Percentiles rank a stretch among this genome's conserved stretches.
phyloP scores from a whole-genome alignment of 495 filamentous ascomycete genomes.

The Pseudevernia furfuracea region DNA sequence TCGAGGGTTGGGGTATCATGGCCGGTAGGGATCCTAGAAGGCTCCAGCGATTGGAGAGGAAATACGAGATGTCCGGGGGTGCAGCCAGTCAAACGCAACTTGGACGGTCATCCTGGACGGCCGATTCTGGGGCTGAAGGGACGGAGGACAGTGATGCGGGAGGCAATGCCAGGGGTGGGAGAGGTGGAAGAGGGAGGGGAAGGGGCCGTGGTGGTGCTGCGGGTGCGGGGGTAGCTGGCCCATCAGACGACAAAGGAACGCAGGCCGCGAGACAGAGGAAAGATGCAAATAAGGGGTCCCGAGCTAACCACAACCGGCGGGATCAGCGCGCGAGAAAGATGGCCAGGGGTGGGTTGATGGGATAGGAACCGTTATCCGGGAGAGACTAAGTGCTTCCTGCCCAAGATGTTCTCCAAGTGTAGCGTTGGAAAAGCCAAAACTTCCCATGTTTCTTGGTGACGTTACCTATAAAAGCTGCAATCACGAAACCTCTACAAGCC shows the following conservation, averaged over 20 bases:
- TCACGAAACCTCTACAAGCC: neutral
- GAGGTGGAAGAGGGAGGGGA: slow-evolving; percentile 42
- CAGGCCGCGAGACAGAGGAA: slow-evolving; percentile 60
- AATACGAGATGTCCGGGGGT: slow-evolving; percentile 52
- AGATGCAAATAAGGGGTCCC: slow-evolving; percentile 66
- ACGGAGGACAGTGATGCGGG: slow-evolving; percentile 35
- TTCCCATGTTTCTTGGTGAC: neutral
- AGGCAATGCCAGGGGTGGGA: slow-evolving; percentile 38
- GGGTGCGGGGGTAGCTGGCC: slow-evolving; percentile 51
- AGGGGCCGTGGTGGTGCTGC: slow-evolving; percentile 49
- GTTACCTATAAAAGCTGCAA: neutral
- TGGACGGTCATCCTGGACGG: slow-evolving; percentile 45
- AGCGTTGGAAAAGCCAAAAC: neutral
- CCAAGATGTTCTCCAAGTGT: neutral
- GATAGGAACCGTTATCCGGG: slow-evolving; percentile 24
- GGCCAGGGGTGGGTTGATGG: slow-evolving; percentile 52
- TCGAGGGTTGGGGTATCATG: slow-evolving; percentile 94
- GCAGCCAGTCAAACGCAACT: slow-evolving; percentile 44
- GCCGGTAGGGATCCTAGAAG: slow-evolving; percentile 60
- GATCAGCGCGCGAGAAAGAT: slow-evolving; percentile 74
- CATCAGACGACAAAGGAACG: slow-evolving; percentile 50
- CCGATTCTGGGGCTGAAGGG: slow-evolving; percentile 26
- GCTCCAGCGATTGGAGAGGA: slow-evolving; percentile 56
- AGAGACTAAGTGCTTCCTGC: neutral
- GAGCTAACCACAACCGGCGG: slow-evolving; percentile 72